These are phyloP conservation scores for Gnomoniopsis smithogilvyi DNA, from an alignment of 2,329 filamentous ascomycete genomes.

Conservation along the genomic window DNA sequence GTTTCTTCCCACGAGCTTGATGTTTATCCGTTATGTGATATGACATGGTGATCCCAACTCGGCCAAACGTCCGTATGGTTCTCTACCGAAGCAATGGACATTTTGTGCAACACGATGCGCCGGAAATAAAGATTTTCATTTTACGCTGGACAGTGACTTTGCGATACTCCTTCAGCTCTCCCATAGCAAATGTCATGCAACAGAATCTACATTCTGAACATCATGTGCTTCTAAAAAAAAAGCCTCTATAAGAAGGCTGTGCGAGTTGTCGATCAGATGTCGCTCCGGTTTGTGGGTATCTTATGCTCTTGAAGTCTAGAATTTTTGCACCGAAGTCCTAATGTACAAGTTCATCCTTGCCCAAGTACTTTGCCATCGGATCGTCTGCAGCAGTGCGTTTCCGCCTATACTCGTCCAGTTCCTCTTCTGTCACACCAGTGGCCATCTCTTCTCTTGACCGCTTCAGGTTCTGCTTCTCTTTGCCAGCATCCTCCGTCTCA, in stretches of 20 bases:
- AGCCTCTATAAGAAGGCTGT: no score
- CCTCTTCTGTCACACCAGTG: slow-evolving; percentile 73
- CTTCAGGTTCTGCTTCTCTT: slow-evolving; percentile 51
- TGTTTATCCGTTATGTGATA: background rate
- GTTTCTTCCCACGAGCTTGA: slow-evolving; percentile 12
- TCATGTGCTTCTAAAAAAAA: background rate
- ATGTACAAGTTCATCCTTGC: slow-evolving; percentile 64
- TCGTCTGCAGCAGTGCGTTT: slow-evolving; percentile 73
- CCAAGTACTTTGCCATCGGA: slow-evolving; percentile 81
- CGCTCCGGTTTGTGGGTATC: slow-evolving; percentile 9
- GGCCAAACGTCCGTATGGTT: no score
- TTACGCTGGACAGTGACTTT: background rate
- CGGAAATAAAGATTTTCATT: background rate
- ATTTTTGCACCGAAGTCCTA: slow-evolving; percentile 23
- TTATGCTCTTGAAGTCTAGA: slow-evolving; percentile 9
- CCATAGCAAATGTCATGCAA: background rate
- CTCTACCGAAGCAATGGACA: no score
- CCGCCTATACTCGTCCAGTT: slow-evolving; percentile 80
- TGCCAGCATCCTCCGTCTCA: slow-evolving; percentile 24
- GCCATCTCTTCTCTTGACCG: slow-evolving; percentile 76
- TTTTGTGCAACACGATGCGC: background rate
- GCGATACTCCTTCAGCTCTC: background rate
- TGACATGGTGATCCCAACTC: background rate
- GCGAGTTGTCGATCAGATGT: no score
- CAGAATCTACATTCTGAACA: background rate